Percentiles rank a stretch among this genome's conserved stretches.
These are phyloP conservation scores for Moesziomyces sp. DNA, from an alignment of 1,284 basidiomycete species.

Conservation along the genomic window DNA sequence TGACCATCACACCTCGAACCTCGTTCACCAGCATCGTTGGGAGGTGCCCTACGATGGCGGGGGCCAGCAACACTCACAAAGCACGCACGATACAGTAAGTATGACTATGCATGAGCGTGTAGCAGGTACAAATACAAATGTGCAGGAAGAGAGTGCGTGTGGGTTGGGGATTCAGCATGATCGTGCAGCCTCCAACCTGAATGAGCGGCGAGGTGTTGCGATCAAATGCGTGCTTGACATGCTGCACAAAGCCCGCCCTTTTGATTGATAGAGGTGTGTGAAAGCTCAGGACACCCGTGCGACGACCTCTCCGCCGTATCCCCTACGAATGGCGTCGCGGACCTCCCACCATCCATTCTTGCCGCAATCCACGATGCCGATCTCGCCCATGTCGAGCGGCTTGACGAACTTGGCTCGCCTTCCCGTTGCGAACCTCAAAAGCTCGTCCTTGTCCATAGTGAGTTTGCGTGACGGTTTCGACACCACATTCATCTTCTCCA, in stretches of 20 bases:
- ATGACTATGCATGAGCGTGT: conserved; percentile 6
- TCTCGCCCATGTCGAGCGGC: conserved; percentile 84
- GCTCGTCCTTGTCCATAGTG: conserved; percentile 78
- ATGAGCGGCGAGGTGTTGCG: not conserved
- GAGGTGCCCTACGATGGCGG: not conserved
- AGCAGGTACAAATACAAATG: conserved; percentile 39
- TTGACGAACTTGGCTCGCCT: conserved; percentile 72
- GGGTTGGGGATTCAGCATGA: not conserved
- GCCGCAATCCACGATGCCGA: conserved; percentile 79
- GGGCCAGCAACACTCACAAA: not conserved
- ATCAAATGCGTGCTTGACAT: not conserved
- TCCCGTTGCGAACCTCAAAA: conserved; percentile 75
- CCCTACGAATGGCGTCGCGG: conserved; percentile 68
- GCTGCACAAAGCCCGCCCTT: too few species aligned
- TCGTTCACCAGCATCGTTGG: not conserved
- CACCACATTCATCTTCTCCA: conserved; percentile 78
- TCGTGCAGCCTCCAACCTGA: too few species aligned
- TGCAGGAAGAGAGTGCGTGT: not conserved
- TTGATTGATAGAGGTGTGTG: not conserved
- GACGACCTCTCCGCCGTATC: conserved; percentile 68
- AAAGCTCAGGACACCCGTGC: conserved; percentile 63
- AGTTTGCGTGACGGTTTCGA: conserved; percentile 80
- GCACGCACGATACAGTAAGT: too few species aligned
- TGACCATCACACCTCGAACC: too few species aligned
- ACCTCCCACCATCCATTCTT: conserved; percentile 70